These are phyloP conservation scores for Pezicula radicicola DNA, from an alignment of 2,329 filamentous ascomycete species.

Conservation along the genomic window DNA sequence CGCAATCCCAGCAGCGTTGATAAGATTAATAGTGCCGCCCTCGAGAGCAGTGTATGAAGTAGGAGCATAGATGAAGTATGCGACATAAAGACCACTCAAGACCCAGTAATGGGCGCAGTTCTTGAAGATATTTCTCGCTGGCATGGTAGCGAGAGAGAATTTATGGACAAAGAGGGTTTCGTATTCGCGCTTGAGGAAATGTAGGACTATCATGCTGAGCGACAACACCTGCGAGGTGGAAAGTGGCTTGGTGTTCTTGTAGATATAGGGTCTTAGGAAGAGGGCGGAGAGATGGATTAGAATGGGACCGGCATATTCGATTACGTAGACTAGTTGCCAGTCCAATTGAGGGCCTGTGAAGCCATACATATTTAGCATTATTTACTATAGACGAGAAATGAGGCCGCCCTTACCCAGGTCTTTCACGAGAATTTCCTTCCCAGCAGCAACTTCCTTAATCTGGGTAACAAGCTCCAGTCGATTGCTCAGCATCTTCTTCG, in stretches of 20 bases:
- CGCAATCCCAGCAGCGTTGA: slow-evolving; percentile 66
- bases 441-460: slow-evolving; percentile 44
- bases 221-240: slow-evolving; percentile 68
- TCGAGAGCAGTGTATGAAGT: slow-evolving; percentile 59
- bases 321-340: slow-evolving; percentile 91
- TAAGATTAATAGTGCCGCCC: slow-evolving; percentile 26
- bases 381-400: not conserved
- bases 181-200: slow-evolving; percentile 93
- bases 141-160: slow-evolving; percentile 95
- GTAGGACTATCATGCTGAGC: slow-evolving; percentile 70
- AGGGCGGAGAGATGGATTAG: slow-evolving; percentile 78
- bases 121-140: slow-evolving; percentile 83
- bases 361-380: slow-evolving; percentile 21
- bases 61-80: slow-evolving; percentile 82
- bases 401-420: slow-evolving; percentile 68
- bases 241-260: slow-evolving; percentile 52
- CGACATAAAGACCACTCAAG: slow-evolving; percentile 74
- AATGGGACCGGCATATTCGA: slow-evolving; percentile 92
- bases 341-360: slow-evolving; percentile 75
- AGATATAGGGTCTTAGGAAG: slow-evolving; percentile 70
- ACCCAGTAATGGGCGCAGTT: slow-evolving; percentile 96
- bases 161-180: slow-evolving; percentile 95
- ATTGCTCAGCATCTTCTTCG: slow-evolving; percentile 62
- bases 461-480: slow-evolving; percentile 50
- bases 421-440: slow-evolving; percentile 75